These are phyloP conservation scores for Planoprotostelium fungivorum DNA, from an alignment of 78 protist genomes.

Conservation along the genomic window DNA sequence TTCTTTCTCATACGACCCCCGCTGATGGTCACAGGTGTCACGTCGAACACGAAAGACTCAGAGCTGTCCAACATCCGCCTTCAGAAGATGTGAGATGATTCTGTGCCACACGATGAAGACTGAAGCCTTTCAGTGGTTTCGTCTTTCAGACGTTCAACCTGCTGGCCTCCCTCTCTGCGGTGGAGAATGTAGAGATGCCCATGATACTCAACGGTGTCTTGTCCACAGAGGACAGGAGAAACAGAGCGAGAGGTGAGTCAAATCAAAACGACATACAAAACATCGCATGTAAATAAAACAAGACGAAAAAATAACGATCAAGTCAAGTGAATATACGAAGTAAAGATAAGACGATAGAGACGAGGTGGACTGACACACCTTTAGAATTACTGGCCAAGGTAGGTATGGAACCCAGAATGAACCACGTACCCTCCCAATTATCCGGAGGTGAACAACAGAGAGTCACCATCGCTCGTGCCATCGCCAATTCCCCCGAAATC, in stretches of 20 bases:
- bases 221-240: conserved; percentile 36
- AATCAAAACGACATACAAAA: not conserved
- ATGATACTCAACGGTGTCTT: conserved; percentile 84
- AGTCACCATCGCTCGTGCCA: conserved; percentile 91
- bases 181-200: conserved; percentile 93
- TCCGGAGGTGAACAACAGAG: conserved; percentile 96
- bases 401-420: conserved; percentile 76
- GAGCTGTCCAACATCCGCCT: conserved; percentile 79
- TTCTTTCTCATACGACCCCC: not conserved
- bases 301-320: no score
- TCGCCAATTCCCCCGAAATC: conserved; percentile 85
- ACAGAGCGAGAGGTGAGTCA: conserved; percentile 44
- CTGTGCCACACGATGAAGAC: not conserved
- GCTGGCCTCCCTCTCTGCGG: conserved; percentile 86
- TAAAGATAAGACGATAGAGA: not conserved
- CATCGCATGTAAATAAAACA: no score
- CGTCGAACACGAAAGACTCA: conserved; percentile 70
- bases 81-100: conserved; percentile 24
- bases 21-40: not conserved
- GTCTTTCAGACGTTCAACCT: conserved; percentile 95
- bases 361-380: not conserved
- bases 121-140: conserved; percentile 58
- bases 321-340: no score
- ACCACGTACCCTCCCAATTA: conserved; percentile 85
- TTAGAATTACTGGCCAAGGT: conserved; percentile 42